Evolutionary conservation across 1,139 yeast genomes (phyloP), one percentile per base, ranked within the genome.

Genomic region (Zhuliangozyma parablackwelliae): DNA sequence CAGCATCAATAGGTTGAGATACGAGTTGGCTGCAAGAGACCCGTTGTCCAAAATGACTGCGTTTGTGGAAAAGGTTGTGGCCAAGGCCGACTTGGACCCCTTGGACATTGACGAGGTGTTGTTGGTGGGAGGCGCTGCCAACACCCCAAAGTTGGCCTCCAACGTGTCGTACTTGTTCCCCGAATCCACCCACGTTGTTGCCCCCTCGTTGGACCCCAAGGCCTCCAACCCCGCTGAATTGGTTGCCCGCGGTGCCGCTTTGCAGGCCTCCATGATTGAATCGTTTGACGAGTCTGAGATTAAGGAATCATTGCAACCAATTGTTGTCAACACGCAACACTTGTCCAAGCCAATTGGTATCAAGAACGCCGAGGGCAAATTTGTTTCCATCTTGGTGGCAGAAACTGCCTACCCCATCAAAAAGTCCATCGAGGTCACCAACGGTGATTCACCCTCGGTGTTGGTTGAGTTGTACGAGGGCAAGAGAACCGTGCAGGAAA

Each of bases 331-430:
- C 70, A 89, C 96, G 43, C 95, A 89, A 58, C 97, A 94, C 60
- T 67, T 89, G 47, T 59, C 77, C 48, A 81, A 83, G 59, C 82
- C 97, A 38, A 82, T 92, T 57, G 99, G 98, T 63, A 68, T 90
- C 50, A 78, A 82, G 60, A 82, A 80, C 50, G 80, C 79, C 34
- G 76, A 78, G 38, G 92, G 89, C 49, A 73, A 74, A 44, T 86
- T 89, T 59, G 75, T 78, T 39, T 79, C 95, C 33, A 70, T 92
- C 34, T 69, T 92, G 43, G 82, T 85, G 43, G 77, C 82, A 35
- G 94, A 89, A 68, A 87, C 98, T 39, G 88, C 97, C 26, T 80
- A 82, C 63, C 99, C 99, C 48, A 85, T 87, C 58, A 86, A 89
- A 65, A 87, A 83, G 65, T 69, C 89, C 23, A 54, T 85, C 43